A percentile compares a stretch with the other conserved stretches of the same genome.
Conservation (phyloP, 352 stramenopile species). For the Bremia lactucae region DNA sequence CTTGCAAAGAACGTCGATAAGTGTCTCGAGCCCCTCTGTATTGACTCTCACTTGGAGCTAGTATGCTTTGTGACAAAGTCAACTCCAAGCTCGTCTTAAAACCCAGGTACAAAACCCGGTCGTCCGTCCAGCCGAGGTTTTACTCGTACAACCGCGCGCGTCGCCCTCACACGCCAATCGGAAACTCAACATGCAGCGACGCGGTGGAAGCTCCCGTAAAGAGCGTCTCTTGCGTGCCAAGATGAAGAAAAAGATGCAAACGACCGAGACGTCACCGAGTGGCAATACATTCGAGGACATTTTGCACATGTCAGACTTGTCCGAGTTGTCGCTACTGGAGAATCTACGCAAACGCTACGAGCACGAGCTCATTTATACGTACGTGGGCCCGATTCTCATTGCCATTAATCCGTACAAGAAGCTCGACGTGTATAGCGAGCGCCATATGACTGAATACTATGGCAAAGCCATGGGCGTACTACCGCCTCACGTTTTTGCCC, state of each 20-base stretch:
- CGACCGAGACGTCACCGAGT: constrained; percentile 36
- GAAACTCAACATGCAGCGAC: constrained; percentile 21
- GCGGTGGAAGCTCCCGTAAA: constrained; percentile 52
- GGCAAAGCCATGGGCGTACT: constrained; percentile 68
- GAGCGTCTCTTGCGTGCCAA: constrained; percentile 79
- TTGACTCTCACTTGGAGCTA: too few species aligned
- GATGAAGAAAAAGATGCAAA: constrained; percentile 80
- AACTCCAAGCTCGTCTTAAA: too few species aligned
- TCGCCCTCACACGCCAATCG: constrained; percentile 17
- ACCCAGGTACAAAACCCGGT: background rate
- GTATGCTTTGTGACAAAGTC: too few species aligned
- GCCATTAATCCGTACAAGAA: constrained; percentile 89
- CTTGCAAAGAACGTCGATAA: too few species aligned
- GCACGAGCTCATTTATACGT: constrained; percentile 90
- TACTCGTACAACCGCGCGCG: background rate
- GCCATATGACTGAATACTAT: constrained; percentile 85
- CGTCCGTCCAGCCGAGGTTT: constrained; percentile 10
- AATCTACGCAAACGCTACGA: constrained; percentile 87
- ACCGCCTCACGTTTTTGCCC: constrained; percentile 86
- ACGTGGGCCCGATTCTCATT: constrained; percentile 85
- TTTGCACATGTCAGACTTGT: constrained; percentile 84
- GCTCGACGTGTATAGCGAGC: constrained; percentile 62
- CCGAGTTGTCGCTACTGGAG: constrained; percentile 81
- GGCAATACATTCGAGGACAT: constrained; percentile 77
- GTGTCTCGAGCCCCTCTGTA: too few species aligned